Conservation (phyloP, 2,329 filamentous ascomycete species). For the Stemphylium beticola region DNA sequence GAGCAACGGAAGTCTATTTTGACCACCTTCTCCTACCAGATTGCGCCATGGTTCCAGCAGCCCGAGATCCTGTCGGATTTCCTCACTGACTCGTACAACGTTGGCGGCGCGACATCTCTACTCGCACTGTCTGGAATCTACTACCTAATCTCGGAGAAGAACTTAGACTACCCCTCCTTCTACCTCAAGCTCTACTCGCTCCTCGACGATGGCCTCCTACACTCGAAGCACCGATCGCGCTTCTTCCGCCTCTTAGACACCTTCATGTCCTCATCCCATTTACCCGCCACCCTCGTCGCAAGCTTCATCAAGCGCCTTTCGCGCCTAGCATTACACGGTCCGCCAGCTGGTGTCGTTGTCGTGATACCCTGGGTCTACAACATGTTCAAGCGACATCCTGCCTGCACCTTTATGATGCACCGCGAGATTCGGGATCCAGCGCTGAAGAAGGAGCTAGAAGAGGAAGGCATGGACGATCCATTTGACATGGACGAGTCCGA, state of each 20-base stretch:
- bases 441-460: slow-evolving; percentile 65
- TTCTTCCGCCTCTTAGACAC: slow-evolving; percentile 93
- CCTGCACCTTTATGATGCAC: slow-evolving; percentile 96
- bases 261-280: slow-evolving; percentile 88
- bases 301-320: slow-evolving; percentile 96
- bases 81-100: slow-evolving; percentile 89
- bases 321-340: slow-evolving; percentile 82
- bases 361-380: slow-evolving; percentile 96
- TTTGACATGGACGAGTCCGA: slow-evolving; percentile 79
- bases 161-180: slow-evolving; percentile 94
- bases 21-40: slow-evolving; percentile 73
- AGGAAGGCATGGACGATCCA: slow-evolving; percentile 71
- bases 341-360: slow-evolving; percentile 85
- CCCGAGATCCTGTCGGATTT: slow-evolving; percentile 95
- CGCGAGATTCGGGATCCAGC: slow-evolving; percentile 68
- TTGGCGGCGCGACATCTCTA: slow-evolving; percentile 84
- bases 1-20: slow-evolving; percentile 82
- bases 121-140: slow-evolving; percentile 92
- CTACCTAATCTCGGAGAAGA: slow-evolving; percentile 90
- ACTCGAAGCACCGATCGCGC: slow-evolving; percentile 90
- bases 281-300: slow-evolving; percentile 87
- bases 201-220: slow-evolving; percentile 81
- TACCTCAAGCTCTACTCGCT: slow-evolving; percentile 94
- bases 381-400: slow-evolving; percentile 84
- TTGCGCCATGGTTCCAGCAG: slow-evolving; percentile 88